phyloP scores from a whole-genome alignment of 768 basidiomycete species.

The Lactarius indigo region DNA sequence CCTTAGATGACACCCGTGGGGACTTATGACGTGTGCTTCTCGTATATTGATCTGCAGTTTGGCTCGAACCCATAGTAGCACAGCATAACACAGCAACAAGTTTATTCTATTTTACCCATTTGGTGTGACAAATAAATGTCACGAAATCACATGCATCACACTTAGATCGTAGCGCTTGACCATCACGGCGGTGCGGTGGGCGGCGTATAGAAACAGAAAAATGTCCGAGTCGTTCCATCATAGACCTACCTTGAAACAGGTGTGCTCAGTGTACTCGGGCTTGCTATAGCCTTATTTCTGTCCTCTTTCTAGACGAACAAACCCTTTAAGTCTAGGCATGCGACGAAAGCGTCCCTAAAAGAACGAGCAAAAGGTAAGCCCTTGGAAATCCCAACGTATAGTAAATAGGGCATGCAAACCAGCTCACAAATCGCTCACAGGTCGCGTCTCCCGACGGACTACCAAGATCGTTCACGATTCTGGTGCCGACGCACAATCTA shows the following conservation, averaged over 20 bases:
- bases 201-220: neutral
- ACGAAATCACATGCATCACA: constrained; percentile 15
- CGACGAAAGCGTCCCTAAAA: constrained; percentile 80
- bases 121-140: neutral
- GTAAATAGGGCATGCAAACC: neutral
- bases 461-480: constrained; percentile 48
- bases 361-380: constrained; percentile 75
- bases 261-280: constrained; percentile 39
- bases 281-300: neutral
- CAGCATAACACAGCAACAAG: neutral
- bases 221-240: constrained; percentile 53
- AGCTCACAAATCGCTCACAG: constrained; percentile 35
- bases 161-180: neutral
- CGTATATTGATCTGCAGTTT: neutral
- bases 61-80: neutral
- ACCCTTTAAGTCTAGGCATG: constrained; percentile 86
- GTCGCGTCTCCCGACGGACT: constrained; percentile 53
- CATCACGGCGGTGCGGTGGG: too few relatives aligned
- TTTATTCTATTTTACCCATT: neutral
- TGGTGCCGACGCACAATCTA: constrained; percentile 60
- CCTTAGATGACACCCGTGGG: constrained; percentile 1
- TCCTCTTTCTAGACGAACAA: constrained; percentile 69
- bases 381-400: neutral
- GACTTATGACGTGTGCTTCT: constrained; percentile 5
- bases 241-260: constrained; percentile 87